These are phyloP conservation scores for Boletus sensibilis DNA, from an alignment of 768 basidiomycete genomes.

Conservation along the genomic window DNA sequence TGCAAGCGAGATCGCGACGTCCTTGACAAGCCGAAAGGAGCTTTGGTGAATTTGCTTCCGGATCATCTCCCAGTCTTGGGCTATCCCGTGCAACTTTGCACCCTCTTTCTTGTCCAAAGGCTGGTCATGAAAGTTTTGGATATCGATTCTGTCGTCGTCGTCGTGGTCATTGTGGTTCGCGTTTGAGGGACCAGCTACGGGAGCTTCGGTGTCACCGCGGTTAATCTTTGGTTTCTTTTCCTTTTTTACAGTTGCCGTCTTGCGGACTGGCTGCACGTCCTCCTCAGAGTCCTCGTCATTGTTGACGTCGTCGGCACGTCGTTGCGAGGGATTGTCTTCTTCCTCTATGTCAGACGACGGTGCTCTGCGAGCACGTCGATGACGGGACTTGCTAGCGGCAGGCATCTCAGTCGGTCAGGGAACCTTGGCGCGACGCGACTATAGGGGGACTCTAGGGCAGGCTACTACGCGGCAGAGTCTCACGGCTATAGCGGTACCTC, in stretches of 20 bases:
- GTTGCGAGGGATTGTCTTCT: conserved; percentile 43
- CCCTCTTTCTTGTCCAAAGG: conserved; percentile 57
- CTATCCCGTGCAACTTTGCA: conserved; percentile 53
- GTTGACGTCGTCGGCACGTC: conserved; percentile 43
- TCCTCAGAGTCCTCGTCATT: conserved; percentile 35
- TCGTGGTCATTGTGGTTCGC: conserved; percentile 34
- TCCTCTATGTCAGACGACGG: conserved; percentile 65
- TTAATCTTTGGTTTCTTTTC: conserved; percentile 32
- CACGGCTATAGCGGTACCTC: background rate
- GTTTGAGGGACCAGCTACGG: conserved; percentile 25
- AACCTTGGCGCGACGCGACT: conserved; percentile 20
- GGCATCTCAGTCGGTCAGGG: conserved; percentile 30
- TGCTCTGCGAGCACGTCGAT: conserved; percentile 41
- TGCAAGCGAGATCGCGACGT: conserved; percentile 58
- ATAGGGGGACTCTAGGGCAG: conserved; percentile 29
- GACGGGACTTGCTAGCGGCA: conserved; percentile 38
- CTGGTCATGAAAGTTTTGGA: conserved; percentile 61
- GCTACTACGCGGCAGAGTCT: conserved; percentile 25
- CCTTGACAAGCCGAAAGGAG: conserved; percentile 45
- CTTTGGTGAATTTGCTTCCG: conserved; percentile 45
- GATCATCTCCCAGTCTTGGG: conserved; percentile 62
- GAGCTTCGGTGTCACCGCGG: conserved; percentile 18
- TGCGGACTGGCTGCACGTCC: conserved; percentile 40
- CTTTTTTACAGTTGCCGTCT: conserved; percentile 26
- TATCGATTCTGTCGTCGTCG: conserved; percentile 55